Evolutionary conservation across 768 basidiomycete genomes (phyloP), one percentile per base, ranked within the genome.

Genomic region (Lenzites betulinus): DNA sequence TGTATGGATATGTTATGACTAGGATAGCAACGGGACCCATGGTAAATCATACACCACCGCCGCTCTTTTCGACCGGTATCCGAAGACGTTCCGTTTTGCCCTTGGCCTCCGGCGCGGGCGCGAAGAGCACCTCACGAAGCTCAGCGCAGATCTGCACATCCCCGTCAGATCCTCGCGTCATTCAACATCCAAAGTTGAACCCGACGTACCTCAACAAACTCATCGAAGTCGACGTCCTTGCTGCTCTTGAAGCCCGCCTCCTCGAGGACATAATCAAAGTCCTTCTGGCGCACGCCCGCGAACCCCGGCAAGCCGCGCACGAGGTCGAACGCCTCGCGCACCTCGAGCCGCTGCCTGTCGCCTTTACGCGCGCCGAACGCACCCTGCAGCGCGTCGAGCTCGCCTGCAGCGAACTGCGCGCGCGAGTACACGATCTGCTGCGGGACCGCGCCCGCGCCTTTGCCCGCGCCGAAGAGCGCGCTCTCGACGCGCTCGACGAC

Each of bases 141-240:
- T 81, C 84, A 2, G 85, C 89, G 69, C 89, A 92, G 38, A 92
- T 82, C 90, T 92, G 63, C 12, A 47, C 52, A 15, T 8, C 47
- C 35, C 35, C 43, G 39, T 51, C 25, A 57, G 53, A 59, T 47
- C 57, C 51, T 11, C 30, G 30, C 30, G 30, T n/a, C n/a, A n/a
- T n/a, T n/a, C n/a, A n/a, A n/a, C n/a, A n/a, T n/a, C n/a, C n/a
- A n/a, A n/a, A 33, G 30, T 11, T 5, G 30, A 33, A 33, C 30
- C 30, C 30, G 30, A 75, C 86, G 15, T 64, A 92, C 92, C 84
- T 95, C 93, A 50, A 95, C 78, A 72, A 95, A 95, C 69, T 92
- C 91, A 64, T 95, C 90, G 67, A 93, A 86, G 62, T 87, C 85
- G 48, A 97, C 74, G 26, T 81, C 80, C 28, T 74, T 73, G 66